Percentiles rank a stretch among this genome's conserved stretches.
Evolutionary conservation across 1,139 yeast genomes (phyloP).

Genomic region (Kurtzmaniella natalensis): DNA sequence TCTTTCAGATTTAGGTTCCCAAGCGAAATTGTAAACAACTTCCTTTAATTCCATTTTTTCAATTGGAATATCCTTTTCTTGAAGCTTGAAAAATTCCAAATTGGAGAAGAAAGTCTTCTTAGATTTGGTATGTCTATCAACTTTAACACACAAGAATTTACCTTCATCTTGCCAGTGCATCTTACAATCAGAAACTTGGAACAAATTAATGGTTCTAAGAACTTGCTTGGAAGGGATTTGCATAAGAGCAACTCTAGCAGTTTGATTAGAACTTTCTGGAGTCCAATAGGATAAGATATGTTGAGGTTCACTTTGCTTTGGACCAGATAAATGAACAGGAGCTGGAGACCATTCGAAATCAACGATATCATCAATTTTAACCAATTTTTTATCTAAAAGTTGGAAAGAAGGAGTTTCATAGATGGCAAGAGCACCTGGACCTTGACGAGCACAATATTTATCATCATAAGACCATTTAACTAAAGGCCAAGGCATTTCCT

Average conservation of each 20-base stretch:
- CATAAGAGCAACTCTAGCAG: slow-evolving; percentile 92
- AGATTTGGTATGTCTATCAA: slow-evolving; percentile 94
- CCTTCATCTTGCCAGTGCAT: slow-evolving; percentile 95
- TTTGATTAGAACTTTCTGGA: slow-evolving; percentile 87
- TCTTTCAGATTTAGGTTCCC: slow-evolving; percentile 94
- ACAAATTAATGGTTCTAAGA: slow-evolving; percentile 85
- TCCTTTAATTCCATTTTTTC: slow-evolving; percentile 93
- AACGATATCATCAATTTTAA: slow-evolving; percentile 79
- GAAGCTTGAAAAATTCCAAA: slow-evolving; percentile 84
- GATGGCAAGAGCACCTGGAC: slow-evolving; percentile 88
- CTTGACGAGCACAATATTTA: slow-evolving; percentile 91
- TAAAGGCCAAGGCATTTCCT: slow-evolving; percentile 92
- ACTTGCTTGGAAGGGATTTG: slow-evolving; percentile 81
- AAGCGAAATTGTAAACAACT: slow-evolving; percentile 80
- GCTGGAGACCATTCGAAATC: slow-evolving; percentile 97
- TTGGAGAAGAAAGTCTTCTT: slow-evolving; percentile 89
- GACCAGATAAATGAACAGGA: slow-evolving; percentile 62
- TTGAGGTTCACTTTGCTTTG: slow-evolving; percentile 49
- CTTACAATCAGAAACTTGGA: slow-evolving; percentile 89
- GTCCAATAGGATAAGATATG: slow-evolving; percentile 92
- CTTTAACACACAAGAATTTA: slow-evolving; percentile 84
- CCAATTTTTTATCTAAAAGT: slow-evolving; percentile 78
- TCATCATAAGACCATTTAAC: slow-evolving; percentile 96
- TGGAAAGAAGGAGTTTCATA: slow-evolving; percentile 65
- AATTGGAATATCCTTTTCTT: slow-evolving; percentile 89